phyloP scores from a whole-genome alignment of 768 basidiomycete species.

The Pulveroboletus frians region DNA sequence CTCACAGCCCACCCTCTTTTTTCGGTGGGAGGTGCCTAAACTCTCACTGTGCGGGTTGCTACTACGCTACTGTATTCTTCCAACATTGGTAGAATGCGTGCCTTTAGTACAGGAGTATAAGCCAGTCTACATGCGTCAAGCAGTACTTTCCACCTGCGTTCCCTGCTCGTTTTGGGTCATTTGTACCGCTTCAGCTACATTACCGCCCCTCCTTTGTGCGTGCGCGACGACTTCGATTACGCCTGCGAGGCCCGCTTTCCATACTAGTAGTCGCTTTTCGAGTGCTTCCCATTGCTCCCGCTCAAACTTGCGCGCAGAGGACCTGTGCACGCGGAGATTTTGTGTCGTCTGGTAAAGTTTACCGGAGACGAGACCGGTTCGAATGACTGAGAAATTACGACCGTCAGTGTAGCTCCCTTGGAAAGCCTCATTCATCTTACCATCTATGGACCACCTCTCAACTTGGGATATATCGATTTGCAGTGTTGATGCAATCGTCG shows the following conservation, averaged over 20 bases:
- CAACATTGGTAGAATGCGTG: not conserved
- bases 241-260: slow-evolving; percentile 67
- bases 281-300: slow-evolving; percentile 75
- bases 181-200: slow-evolving; percentile 19
- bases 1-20: no score
- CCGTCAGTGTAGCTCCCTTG: not conserved
- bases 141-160: slow-evolving; percentile 17
- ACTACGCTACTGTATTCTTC: not conserved
- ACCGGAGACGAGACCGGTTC: slow-evolving; percentile 70
- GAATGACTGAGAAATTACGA: slow-evolving; percentile 52
- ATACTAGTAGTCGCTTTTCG: slow-evolving; percentile 67
- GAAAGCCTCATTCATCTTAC: slow-evolving; percentile 35
- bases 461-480: slow-evolving; percentile 63
- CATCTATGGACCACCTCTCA: slow-evolving; percentile 85
- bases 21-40: no score
- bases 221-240: slow-evolving; percentile 67
- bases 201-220: slow-evolving; percentile 40
- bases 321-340: slow-evolving; percentile 65
- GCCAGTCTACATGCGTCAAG: slow-evolving; percentile 8
- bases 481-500: slow-evolving; percentile 60
- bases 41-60: not conserved
- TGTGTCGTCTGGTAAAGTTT: slow-evolving; percentile 81
- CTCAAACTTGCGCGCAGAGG: slow-evolving; percentile 72
- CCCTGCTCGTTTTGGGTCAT: slow-evolving; percentile 21
- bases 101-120: not conserved